Evolutionary conservation across 805 yeast species (phyloP).

Genomic region (Saccharomycopsis synnaedendra): DNA sequence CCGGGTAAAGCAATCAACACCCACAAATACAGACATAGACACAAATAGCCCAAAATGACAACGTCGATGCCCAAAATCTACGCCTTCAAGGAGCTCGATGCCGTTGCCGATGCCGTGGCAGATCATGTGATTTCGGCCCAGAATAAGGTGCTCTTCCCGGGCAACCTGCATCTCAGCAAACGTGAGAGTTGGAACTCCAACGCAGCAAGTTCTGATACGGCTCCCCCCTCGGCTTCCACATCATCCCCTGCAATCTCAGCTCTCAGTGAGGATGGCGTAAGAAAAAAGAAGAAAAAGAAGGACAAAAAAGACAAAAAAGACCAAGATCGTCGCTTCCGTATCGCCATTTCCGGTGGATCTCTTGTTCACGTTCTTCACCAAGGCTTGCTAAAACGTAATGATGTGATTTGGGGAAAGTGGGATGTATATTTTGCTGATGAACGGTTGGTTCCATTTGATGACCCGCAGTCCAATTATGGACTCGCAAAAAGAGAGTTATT

Average conservation of each 20-base stretch:
- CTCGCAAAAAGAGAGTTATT: slow-evolving; percentile 70
- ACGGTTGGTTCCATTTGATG: slow-evolving; percentile 72
- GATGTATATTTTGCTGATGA: slow-evolving; percentile 83
- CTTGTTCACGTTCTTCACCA: slow-evolving; percentile 76
- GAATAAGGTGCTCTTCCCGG: slow-evolving; percentile 45
- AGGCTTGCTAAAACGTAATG: slow-evolving; percentile 68
- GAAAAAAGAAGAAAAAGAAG: slow-evolving; percentile 8
- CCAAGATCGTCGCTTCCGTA: slow-evolving; percentile 65
- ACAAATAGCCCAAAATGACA: slow-evolving; percentile 42
- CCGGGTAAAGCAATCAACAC: too few relatives aligned
- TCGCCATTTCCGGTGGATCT: slow-evolving; percentile 91
- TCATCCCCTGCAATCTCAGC: not conserved
- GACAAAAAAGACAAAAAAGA: slow-evolving; percentile 36
- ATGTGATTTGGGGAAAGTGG: slow-evolving; percentile 74
- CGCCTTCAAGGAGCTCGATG: slow-evolving; percentile 81
- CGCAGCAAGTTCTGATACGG: not conserved
- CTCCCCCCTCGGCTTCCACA: not conserved
- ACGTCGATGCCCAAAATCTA: slow-evolving; percentile 89
- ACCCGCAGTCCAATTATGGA: slow-evolving; percentile 81
- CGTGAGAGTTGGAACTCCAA: slow-evolving; percentile 16
- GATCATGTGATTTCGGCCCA: slow-evolving; percentile 89
- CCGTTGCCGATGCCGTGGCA: slow-evolving; percentile 94
- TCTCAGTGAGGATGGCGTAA: not conserved
- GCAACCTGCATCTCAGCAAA: slow-evolving; percentile 2
- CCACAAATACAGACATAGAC: too few relatives aligned